These are phyloP conservation scores for Zygosaccharomyces siamensis DNA, from an alignment of 805 yeast species.

Conservation along the genomic window DNA sequence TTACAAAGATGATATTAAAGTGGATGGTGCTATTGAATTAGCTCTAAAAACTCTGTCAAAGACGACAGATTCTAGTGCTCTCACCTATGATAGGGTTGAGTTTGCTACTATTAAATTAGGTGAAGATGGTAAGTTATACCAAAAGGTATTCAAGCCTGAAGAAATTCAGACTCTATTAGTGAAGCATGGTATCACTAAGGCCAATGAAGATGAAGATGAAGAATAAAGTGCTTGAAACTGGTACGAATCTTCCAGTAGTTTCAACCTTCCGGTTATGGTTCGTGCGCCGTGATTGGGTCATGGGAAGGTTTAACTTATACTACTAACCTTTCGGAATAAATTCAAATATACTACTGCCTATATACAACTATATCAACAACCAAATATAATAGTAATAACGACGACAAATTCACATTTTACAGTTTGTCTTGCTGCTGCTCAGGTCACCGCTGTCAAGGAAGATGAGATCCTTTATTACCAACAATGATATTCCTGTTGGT, in stretches of 20 bases:
- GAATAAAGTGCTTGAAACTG: conserved; percentile 9
- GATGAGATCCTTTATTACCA: conserved; percentile 38
- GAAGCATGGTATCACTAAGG: conserved; percentile 61
- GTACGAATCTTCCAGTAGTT: background rate
- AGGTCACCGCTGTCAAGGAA: background rate
- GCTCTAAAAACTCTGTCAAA: conserved; percentile 89
- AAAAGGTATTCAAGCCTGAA: conserved; percentile 72
- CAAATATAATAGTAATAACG: background rate
- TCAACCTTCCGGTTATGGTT: background rate
- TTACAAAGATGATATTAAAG: conserved; percentile 71
- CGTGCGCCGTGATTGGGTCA: conserved; percentile 4
- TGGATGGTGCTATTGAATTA: conserved; percentile 75
- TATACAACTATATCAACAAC: background rate
- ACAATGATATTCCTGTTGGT: conserved; percentile 68
- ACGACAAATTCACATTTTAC: background rate
- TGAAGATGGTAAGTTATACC: conserved; percentile 48
- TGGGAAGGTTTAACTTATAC: background rate
- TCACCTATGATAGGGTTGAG: conserved; percentile 87
- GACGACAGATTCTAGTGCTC: conserved; percentile 84
- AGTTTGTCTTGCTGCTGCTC: background rate
- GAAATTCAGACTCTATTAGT: conserved; percentile 73
- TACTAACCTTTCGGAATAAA: background rate
- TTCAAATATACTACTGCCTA: background rate
- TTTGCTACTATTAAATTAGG: conserved; percentile 69
- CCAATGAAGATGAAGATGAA: conserved; percentile 45